Percentiles rank a stretch among this genome's conserved stretches.
phyloP scores from a whole-genome alignment of 306 rosid genomes.

The Senna siamea region DNA sequence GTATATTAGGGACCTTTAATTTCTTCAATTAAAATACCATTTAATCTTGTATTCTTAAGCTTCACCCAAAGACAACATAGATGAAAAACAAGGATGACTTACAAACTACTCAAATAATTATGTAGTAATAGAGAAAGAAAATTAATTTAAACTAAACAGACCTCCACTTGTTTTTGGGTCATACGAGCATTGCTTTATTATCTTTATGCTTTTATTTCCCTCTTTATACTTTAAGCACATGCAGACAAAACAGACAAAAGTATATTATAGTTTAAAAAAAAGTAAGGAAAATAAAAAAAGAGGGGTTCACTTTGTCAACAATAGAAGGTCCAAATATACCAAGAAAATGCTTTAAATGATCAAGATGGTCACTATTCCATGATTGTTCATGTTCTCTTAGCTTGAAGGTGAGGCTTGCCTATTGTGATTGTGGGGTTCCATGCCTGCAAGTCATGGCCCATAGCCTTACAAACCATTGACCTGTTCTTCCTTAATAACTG shows the following conservation, averaged over 20 bases:
- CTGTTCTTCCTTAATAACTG: background rate
- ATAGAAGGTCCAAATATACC: background rate
- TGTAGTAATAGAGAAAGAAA: background rate
- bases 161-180: too few relatives aligned
- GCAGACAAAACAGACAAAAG: background rate
- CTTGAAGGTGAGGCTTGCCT: slow-evolving; percentile 50
- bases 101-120: slow-evolving; percentile 31
- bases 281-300: background rate
- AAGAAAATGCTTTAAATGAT: slow-evolving; percentile 32
- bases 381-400: slow-evolving; percentile 42
- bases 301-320: slow-evolving; percentile 18
- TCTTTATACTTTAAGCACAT: slow-evolving; percentile 10
- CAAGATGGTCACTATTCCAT: slow-evolving; percentile 32
- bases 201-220: background rate
- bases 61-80: slow-evolving; percentile 30
- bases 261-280: background rate
- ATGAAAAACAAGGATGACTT: slow-evolving; percentile 31
- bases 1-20: background rate
- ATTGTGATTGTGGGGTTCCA: slow-evolving; percentile 34
- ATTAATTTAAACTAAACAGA: background rate
- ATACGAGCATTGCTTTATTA: background rate
- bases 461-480: background rate
- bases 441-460: background rate
- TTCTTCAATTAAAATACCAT: slow-evolving; percentile 5
- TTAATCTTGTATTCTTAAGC: slow-evolving; percentile 16